Percentiles rank a stretch among this genome's conserved stretches.
Conservation (phyloP, 148 eudicot genomes). For the Linanthus parryae region DNA sequence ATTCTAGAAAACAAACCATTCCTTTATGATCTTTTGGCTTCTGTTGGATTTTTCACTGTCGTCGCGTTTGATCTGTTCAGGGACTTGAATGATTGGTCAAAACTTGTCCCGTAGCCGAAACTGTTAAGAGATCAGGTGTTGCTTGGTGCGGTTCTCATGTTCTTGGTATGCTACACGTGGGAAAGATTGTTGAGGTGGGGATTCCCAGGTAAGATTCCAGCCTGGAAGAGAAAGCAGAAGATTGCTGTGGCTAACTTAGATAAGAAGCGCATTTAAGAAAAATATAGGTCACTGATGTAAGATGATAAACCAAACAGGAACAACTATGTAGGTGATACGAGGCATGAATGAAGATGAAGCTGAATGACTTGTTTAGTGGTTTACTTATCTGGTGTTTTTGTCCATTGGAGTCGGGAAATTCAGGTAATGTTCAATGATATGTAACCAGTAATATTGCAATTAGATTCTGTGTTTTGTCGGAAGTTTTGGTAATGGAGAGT, state of each 20-base stretch:
- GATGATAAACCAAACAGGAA: too few relatives aligned
- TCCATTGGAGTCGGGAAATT: too few relatives aligned
- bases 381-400: too few relatives aligned
- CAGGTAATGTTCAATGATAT: too few relatives aligned
- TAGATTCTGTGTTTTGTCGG: too few relatives aligned
- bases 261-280: conserved; percentile 23
- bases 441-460: too few relatives aligned
- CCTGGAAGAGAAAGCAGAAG: conserved; percentile 57
- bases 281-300: too few relatives aligned
- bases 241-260: conserved; percentile 37
- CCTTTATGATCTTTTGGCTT: conserved; percentile 48
- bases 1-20: conserved; percentile 73
- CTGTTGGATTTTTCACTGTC: conserved; percentile 66
- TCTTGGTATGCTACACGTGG: conserved; percentile 62
- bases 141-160: conserved; percentile 65
- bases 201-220: conserved; percentile 83
- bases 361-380: too few relatives aligned
- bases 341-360: too few relatives aligned
- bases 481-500: too few relatives aligned
- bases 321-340: too few relatives aligned
- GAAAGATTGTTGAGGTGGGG: conserved; percentile 77
- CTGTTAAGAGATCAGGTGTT: conserved; percentile 60
- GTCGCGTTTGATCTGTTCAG: conserved; percentile 71
- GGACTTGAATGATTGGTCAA: conserved; percentile 71
- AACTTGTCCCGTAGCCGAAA: conserved; percentile 61